phyloP scores from a whole-genome alignment of 2,329 filamentous ascomycete species.

The Biscogniauxia sp. region DNA sequence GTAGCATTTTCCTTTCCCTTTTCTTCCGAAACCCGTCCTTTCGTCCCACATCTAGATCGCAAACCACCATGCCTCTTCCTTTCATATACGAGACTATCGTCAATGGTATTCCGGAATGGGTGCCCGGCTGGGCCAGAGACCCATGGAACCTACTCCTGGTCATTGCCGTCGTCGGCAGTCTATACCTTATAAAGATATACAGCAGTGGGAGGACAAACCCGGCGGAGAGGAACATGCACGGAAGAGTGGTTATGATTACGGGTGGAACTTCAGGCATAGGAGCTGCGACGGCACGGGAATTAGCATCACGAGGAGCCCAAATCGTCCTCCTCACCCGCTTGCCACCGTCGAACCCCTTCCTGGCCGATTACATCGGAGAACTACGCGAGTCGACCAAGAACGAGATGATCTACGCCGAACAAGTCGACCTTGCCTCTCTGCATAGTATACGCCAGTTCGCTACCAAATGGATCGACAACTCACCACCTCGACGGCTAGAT shows the following conservation, averaged over 20 bases:
- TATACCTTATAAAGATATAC: constrained; percentile 65
- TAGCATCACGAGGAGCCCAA: constrained; percentile 83
- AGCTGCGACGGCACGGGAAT: constrained; percentile 67
- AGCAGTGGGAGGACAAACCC: constrained; percentile 71
- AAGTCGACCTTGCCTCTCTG: constrained; percentile 85
- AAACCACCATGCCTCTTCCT: constrained; percentile 36
- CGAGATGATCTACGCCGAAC: constrained; percentile 89
- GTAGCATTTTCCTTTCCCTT: neutral
- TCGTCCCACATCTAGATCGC: neutral
- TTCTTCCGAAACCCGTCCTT: neutral
- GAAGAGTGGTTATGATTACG: constrained; percentile 90
- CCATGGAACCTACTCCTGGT: constrained; percentile 42
- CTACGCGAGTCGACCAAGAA: constrained; percentile 75
- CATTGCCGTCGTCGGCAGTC: constrained; percentile 34
- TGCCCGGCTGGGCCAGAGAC: constrained; percentile 40
- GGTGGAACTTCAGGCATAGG: constrained; percentile 94
- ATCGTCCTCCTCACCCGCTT: constrained; percentile 85
- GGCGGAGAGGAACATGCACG: constrained; percentile 83
- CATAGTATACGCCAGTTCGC: constrained; percentile 90
- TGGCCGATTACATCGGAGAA: constrained; percentile 90
- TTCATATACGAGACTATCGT: constrained; percentile 46
- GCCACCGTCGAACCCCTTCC: constrained; percentile 77
- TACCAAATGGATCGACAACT: constrained; percentile 97
- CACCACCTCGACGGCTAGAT: constrained; percentile 82
- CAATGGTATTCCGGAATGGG: constrained; percentile 49